Conservation (phyloP, 257 asterid genomes). For the Gentiana straminea region DNA sequence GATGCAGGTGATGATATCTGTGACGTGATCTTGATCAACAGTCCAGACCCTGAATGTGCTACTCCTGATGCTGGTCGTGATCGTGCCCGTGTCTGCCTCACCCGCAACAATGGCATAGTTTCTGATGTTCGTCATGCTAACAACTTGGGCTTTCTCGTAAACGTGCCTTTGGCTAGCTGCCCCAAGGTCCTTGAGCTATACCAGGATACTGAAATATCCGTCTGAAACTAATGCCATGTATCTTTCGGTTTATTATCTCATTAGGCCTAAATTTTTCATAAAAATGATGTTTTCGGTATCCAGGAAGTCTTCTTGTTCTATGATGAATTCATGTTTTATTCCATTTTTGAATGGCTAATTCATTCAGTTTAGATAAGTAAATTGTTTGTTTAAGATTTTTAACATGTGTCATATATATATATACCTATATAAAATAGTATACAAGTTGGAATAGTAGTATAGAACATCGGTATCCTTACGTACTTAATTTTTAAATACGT, state of each 20-base stretch:
- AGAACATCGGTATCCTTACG: too few relatives aligned
- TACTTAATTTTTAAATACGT: too few relatives aligned
- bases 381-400: too few relatives aligned
- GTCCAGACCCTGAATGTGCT: slow-evolving; percentile 45
- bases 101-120: slow-evolving; percentile 65
- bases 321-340: slow-evolving; percentile 3
- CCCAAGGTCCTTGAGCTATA: slow-evolving; percentile 52
- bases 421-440: too few relatives aligned
- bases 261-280: slow-evolving; percentile 5
- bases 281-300: slow-evolving; percentile 4
- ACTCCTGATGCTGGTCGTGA: slow-evolving; percentile 46
- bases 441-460: too few relatives aligned
- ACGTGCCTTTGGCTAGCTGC: slow-evolving; percentile 44
- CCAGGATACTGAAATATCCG: slow-evolving; percentile 34
- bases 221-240: neutral
- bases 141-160: slow-evolving; percentile 43
- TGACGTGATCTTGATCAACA: slow-evolving; percentile 36
- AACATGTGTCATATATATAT: too few relatives aligned
- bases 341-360: slow-evolving; percentile 7
- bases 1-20: slow-evolving; percentile 62
- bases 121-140: slow-evolving; percentile 46
- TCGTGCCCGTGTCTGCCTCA: slow-evolving; percentile 56
- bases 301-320: slow-evolving; percentile 4
- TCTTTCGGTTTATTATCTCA: neutral
- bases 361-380: too few relatives aligned